phyloP scores from a whole-genome alignment of 2,329 filamentous ascomycete species.

The Xenosphaeropsis pyriputrescens region DNA sequence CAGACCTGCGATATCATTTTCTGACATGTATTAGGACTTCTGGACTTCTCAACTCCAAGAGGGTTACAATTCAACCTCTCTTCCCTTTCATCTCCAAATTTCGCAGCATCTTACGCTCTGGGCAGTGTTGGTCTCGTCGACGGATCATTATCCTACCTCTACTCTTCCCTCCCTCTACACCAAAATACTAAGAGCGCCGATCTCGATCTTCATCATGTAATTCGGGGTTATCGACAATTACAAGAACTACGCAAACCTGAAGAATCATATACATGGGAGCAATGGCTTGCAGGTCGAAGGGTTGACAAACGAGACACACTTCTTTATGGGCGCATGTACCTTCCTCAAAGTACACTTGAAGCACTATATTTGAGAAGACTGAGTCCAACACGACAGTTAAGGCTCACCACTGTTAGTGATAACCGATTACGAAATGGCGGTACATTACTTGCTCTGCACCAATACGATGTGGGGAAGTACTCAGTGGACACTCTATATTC shows the following conservation, averaged over 20 bases:
- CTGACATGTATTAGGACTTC: slow-evolving; percentile 42
- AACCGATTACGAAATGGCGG: slow-evolving; percentile 59
- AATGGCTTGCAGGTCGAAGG: slow-evolving; percentile 33
- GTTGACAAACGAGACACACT: slow-evolving; percentile 39
- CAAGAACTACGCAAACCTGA: slow-evolving; percentile 44
- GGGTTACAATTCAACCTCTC: slow-evolving; percentile 79
- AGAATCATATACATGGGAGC: slow-evolving; percentile 33
- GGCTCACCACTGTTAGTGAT: slow-evolving; percentile 66
- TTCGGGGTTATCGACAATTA: slow-evolving; percentile 72
- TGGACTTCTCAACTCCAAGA: slow-evolving; percentile 77
- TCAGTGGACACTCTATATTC: slow-evolving; percentile 83
- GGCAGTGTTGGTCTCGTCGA: slow-evolving; percentile 84
- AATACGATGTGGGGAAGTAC: slow-evolving; percentile 78
- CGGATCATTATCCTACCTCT: slow-evolving; percentile 93
- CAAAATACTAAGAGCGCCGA: slow-evolving; percentile 55
- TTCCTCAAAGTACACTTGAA: slow-evolving; percentile 75
- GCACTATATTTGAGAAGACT: slow-evolving; percentile 71
- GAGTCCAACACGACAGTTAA: slow-evolving; percentile 63
- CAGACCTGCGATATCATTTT: slow-evolving; percentile 1
- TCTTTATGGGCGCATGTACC: slow-evolving; percentile 65
- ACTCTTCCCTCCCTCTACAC: slow-evolving; percentile 68
- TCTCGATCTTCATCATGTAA: slow-evolving; percentile 62
- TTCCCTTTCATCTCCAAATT: slow-evolving; percentile 81
- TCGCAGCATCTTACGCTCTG: slow-evolving; percentile 86
- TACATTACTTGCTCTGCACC: slow-evolving; percentile 56